phyloP scores from a whole-genome alignment of 176 grass and related monocot species.

The Eleusine indica region DNA sequence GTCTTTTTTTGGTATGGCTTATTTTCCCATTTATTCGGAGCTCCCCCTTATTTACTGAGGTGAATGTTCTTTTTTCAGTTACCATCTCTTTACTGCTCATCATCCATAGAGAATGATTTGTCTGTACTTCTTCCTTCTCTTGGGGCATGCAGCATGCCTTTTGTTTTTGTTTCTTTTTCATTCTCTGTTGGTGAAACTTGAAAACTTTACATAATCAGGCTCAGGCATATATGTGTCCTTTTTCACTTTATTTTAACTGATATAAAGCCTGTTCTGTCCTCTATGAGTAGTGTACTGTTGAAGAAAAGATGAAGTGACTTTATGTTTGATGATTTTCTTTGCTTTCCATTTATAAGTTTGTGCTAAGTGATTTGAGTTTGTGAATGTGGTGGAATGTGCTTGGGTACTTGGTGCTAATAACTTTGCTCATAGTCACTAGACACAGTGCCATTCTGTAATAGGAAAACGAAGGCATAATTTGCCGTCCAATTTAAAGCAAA shows the following conservation, averaged over 20 bases:
- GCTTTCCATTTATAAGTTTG: neutral
- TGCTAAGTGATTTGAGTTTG: neutral
- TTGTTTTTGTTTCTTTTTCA: neutral
- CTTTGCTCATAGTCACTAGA: neutral
- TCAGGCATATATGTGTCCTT: neutral
- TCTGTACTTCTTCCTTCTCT: neutral
- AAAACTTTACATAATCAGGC: neutral
- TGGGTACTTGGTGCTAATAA: constrained; percentile 1
- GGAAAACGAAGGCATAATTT: neutral
- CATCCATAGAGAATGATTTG: neutral
- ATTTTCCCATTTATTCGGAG: neutral
- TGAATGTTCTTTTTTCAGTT: neutral
- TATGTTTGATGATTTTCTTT: constrained; percentile 34
- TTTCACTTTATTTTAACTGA: constrained; percentile 8
- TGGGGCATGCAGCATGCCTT: neutral
- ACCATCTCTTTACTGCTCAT: neutral
- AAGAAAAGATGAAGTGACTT: constrained; percentile 34
- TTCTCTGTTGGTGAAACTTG: neutral
- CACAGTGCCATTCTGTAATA: neutral
- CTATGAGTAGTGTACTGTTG: constrained; percentile 31
- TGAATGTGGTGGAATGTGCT: constrained; percentile 8
- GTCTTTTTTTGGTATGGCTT: neutral
- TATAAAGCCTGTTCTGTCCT: neutral
- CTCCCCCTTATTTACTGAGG: neutral
- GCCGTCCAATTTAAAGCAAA: neutral